phyloP scores from a whole-genome alignment of 192 early-diverging fungal genomes.

The Chytriomyces hyalinus region DNA sequence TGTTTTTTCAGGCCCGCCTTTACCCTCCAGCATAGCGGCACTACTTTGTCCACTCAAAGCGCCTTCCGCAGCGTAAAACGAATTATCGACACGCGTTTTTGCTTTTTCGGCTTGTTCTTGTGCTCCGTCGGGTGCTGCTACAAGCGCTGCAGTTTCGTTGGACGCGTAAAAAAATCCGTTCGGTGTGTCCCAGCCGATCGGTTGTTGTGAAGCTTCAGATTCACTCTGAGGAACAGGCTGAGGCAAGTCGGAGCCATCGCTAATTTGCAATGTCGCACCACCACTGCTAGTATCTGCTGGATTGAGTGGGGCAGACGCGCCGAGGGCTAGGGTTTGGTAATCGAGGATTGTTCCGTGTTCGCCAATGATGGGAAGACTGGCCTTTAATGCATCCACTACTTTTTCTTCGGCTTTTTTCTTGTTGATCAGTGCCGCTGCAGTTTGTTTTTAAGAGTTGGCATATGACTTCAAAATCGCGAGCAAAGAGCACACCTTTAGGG shows the following conservation, averaged over 20 bases:
- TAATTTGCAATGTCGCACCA: not conserved
- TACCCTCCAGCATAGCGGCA: conserved; percentile 5
- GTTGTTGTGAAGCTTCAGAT: not conserved
- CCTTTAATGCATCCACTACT: conserved; percentile 57
- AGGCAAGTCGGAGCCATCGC: not conserved
- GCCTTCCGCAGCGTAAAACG: not conserved
- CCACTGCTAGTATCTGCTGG: not conserved
- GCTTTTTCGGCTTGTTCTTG: conserved; percentile 13
- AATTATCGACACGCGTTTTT: not conserved
- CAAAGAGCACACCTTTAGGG: conserved; percentile 47
- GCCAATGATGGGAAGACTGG: conserved; percentile 63
- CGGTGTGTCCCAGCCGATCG: conserved; percentile 34
- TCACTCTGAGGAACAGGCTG: no score
- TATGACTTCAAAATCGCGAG: no score
- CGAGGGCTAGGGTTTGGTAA: conserved; percentile 49
- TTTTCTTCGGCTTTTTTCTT: conserved; percentile 67
- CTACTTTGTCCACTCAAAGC: conserved; percentile 20
- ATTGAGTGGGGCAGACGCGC: not conserved
- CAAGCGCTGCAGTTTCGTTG: conserved; percentile 8
- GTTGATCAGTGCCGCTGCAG: conserved; percentile 46
- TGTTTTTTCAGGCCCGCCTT: conserved; percentile 12
- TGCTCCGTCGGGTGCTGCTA: not conserved
- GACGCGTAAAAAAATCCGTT: conserved; percentile 34
- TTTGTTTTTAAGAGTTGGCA: conserved; percentile 9
- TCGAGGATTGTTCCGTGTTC: conserved; percentile 59